Evolutionary conservation across 2,329 filamentous ascomycete species (phyloP).

Genomic region (Trichoderma sp.): DNA sequence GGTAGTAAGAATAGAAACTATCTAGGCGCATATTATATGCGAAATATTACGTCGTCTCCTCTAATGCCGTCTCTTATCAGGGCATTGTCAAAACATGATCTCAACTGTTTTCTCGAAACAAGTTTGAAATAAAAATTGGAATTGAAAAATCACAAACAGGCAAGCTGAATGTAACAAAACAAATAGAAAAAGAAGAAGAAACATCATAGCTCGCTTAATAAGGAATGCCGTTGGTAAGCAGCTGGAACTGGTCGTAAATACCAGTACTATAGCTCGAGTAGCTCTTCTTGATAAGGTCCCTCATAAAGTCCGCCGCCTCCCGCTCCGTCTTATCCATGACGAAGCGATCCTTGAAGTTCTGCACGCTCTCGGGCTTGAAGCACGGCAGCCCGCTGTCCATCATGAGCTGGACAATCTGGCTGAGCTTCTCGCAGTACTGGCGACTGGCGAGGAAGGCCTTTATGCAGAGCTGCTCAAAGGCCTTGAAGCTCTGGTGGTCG

Average conservation of each 20-base stretch:
- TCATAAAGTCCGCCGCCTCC: conserved; percentile 94
- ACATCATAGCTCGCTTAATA: conserved; percentile 63
- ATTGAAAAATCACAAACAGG: too few species aligned
- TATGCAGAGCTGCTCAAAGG: conserved; percentile 95
- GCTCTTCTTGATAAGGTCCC: conserved; percentile 85
- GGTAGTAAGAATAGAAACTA: conserved; percentile 1
- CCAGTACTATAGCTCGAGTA: conserved; percentile 89
- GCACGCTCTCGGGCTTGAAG: conserved; percentile 95
- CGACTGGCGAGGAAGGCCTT: conserved; percentile 91
- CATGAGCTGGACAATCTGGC: conserved; percentile 91
- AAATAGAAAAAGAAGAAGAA: background rate
- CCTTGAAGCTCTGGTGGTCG: conserved; percentile 85
- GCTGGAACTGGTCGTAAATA: conserved; percentile 96
- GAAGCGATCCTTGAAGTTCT: conserved; percentile 90
- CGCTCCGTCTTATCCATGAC: conserved; percentile 89
- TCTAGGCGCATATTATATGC: background rate
- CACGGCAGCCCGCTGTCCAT: conserved; percentile 94
- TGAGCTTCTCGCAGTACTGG: conserved; percentile 84
- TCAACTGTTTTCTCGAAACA: background rate
- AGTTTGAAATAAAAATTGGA: too few species aligned
- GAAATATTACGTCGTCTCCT: background rate
- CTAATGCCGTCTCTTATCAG: background rate
- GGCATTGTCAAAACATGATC: background rate
- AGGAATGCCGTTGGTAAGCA: conserved; percentile 95
- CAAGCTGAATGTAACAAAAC: background rate